These are phyloP conservation scores for Capsella bursapastoris DNA, from an alignment of 345 rosid species.

Conservation along the genomic window DNA sequence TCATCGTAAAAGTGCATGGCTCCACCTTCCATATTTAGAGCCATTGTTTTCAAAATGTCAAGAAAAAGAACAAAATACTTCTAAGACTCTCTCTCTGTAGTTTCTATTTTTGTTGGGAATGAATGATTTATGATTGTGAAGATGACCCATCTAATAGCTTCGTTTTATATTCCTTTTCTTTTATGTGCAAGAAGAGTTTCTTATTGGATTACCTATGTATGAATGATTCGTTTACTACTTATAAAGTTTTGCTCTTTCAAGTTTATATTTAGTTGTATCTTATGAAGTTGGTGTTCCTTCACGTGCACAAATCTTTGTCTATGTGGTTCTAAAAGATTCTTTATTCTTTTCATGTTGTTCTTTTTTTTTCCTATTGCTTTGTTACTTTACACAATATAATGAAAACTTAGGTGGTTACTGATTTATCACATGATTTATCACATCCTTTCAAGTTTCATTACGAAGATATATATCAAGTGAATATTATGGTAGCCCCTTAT, in stretches of 20 bases:
- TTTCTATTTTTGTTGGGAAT: background rate
- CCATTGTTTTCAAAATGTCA: background rate
- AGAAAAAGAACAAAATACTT: background rate
- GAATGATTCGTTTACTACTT: slow-evolving; percentile 42
- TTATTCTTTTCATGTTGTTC: background rate
- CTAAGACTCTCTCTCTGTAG: slow-evolving; percentile 5
- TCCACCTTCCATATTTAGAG: slow-evolving; percentile 19
- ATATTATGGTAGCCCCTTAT: no score
- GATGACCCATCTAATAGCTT: slow-evolving; percentile 7
- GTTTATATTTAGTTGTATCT: slow-evolving; percentile 27
- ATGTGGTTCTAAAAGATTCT: slow-evolving; percentile 18
- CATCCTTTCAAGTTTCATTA: no score
- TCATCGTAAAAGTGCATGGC: slow-evolving; percentile 40
- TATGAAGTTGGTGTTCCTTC: slow-evolving; percentile 42
- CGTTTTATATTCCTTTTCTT: slow-evolving; percentile 14
- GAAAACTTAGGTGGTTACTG: background rate
- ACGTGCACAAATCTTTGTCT: slow-evolving; percentile 34
- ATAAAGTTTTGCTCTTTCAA: slow-evolving; percentile 29
- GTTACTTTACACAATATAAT: background rate
- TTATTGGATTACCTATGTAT: slow-evolving; percentile 32
- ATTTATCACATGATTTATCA: background rate
- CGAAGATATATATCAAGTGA: no score
- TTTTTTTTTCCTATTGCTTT: background rate
- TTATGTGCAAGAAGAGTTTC: slow-evolving; percentile 12
- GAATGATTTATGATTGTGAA: slow-evolving; percentile 25